Evolutionary conservation across 2,329 filamentous ascomycete species (phyloP).

Genomic region (Tetracladium maxilliforme): DNA sequence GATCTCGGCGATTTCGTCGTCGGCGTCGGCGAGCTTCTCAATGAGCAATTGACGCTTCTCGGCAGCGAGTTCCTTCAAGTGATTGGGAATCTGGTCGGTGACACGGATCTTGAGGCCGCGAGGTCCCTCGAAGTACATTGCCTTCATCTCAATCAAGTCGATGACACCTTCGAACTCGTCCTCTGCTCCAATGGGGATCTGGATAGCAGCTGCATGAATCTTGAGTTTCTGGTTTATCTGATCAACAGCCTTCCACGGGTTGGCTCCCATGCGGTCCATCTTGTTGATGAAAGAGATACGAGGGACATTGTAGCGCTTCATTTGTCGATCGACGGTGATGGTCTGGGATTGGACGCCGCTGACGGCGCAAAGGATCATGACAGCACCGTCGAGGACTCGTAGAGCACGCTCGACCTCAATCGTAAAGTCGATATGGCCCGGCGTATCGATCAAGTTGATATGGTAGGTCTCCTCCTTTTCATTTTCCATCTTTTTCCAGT

Average conservation of each 20-base stretch:
- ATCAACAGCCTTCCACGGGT: constrained; percentile 93
- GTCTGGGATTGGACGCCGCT: constrained; percentile 96
- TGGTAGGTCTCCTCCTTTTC: constrained; percentile 85
- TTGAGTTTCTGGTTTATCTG: constrained; percentile 96
- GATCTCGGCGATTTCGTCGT: constrained; percentile 92
- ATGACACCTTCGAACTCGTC: constrained; percentile 87
- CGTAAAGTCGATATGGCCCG: constrained; percentile 97
- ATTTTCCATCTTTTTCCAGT: constrained; percentile 81
- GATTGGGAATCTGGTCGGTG: constrained; percentile 70
- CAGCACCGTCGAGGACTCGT: constrained; percentile 86
- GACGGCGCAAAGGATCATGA: constrained; percentile 97
- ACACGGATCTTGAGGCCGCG: constrained; percentile 65
- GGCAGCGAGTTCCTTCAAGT: constrained; percentile 58
- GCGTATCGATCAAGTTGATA: constrained; percentile 96
- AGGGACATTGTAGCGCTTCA: constrained; percentile 95
- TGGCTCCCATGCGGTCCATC: constrained; percentile 98
- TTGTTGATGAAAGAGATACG: constrained; percentile 97
- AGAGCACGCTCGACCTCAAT: constrained; percentile 96
- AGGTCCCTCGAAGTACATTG: constrained; percentile 80
- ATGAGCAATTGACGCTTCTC: constrained; percentile 79
- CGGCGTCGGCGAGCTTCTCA: constrained; percentile 91
- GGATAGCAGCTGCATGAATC: constrained; percentile 81
- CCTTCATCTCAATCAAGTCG: constrained; percentile 82
- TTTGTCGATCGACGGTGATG: constrained; percentile 94
- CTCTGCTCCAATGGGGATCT: constrained; percentile 86